A percentile compares a stretch with the other conserved stretches of the same genome.
Conservation (phyloP, 2,329 filamentous ascomycete species). For the Monosporascus cannonballus region DNA sequence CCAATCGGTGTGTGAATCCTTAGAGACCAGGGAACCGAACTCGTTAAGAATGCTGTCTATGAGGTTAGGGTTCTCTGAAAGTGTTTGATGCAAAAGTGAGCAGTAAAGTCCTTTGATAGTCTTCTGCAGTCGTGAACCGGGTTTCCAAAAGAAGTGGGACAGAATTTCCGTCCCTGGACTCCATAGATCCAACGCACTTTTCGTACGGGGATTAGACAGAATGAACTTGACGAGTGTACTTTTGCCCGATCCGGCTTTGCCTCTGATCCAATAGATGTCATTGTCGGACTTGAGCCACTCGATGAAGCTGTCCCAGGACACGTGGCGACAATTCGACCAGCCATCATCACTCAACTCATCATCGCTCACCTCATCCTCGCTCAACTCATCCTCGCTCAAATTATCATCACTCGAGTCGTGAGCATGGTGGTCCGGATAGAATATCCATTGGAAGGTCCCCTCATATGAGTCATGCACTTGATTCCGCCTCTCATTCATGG, state of each 20-base stretch:
- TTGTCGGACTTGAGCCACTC: constrained; percentile 8
- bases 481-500: constrained; percentile 11
- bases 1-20: constrained; percentile 1
- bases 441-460: constrained; percentile 6
- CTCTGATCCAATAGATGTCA: constrained; percentile 11
- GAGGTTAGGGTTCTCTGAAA: not conserved
- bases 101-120: constrained; percentile 6
- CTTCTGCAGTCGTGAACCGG: constrained; percentile 4
- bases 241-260: constrained; percentile 13
- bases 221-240: constrained; percentile 12
- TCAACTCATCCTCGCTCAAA: too few relatives aligned
- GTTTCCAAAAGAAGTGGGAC: constrained; percentile 9
- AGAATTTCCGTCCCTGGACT: not conserved
- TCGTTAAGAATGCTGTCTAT: not conserved
- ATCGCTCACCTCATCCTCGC: too few relatives aligned
- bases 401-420: not conserved
- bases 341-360: too few relatives aligned
- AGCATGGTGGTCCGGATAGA: not conserved
- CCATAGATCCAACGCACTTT: not conserved
- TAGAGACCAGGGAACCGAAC: not conserved
- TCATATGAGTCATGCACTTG: constrained; percentile 3
- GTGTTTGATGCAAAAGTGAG: constrained; percentile 4
- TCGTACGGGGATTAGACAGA: not conserved
- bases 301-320: constrained; percentile 5
- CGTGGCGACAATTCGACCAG: not conserved